A percentile compares a stretch with the other conserved stretches of the same genome.
phyloP scores from a whole-genome alignment of 2,329 filamentous ascomycete genomes.

The Microdochium nivale region DNA sequence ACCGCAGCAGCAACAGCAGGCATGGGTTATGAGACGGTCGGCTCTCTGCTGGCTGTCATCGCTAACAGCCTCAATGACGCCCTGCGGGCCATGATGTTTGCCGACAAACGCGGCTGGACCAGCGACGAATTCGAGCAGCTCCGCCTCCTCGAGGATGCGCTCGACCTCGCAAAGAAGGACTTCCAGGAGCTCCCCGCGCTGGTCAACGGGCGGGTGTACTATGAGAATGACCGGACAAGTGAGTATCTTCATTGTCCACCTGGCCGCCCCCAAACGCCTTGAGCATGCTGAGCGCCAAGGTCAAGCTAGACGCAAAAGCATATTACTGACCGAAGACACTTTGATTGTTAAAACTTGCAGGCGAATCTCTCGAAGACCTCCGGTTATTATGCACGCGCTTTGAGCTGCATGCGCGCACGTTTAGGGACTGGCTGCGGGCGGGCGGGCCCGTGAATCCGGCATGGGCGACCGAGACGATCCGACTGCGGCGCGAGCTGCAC shows the following conservation, averaged over 20 bases:
- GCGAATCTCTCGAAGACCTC: conserved; percentile 43
- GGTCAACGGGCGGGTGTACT: conserved; percentile 47
- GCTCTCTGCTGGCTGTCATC: conserved; percentile 48
- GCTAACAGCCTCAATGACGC: conserved; percentile 44
- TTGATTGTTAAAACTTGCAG: conserved; percentile 23
- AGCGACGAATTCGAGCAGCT: conserved; percentile 52
- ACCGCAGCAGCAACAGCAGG: conserved; percentile 1
- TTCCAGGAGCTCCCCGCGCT: conserved; percentile 49
- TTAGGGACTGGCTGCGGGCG: conserved; percentile 45
- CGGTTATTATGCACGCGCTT: conserved; percentile 35
- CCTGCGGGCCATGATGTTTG: conserved; percentile 44
- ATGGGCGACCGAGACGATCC: conserved; percentile 45
- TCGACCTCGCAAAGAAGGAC: conserved; percentile 52
- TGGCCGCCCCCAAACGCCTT: not conserved
- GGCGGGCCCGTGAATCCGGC: conserved; percentile 46
- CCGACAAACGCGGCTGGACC: conserved; percentile 51
- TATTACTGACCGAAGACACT: conserved; percentile 6
- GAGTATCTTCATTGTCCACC: conserved; percentile 17
- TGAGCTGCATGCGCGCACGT: conserved; percentile 35
- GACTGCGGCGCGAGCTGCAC: conserved; percentile 42
- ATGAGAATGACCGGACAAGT: conserved; percentile 48
- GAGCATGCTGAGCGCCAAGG: conserved; percentile 7
- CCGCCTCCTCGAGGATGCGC: conserved; percentile 42
- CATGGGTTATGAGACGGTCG: conserved; percentile 43
- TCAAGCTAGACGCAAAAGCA: conserved; percentile 8